These are phyloP conservation scores for Penicillium malachiteum DNA, from an alignment of 495 filamentous ascomycete genomes.

Conservation along the genomic window DNA sequence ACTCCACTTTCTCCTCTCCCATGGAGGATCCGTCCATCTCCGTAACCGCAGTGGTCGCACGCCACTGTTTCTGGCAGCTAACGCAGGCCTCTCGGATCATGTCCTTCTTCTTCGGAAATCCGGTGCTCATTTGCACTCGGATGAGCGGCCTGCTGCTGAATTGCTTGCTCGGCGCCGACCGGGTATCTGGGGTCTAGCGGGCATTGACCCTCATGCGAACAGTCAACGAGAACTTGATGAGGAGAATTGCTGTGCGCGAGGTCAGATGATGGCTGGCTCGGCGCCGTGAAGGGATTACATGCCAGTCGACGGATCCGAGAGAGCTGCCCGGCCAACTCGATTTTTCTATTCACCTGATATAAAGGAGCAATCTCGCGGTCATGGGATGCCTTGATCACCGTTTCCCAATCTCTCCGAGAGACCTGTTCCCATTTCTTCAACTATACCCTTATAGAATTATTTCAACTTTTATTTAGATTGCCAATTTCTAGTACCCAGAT, in stretches of 20 bases:
- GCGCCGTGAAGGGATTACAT: conserved; percentile 20
- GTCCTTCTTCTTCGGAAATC: conserved; percentile 65
- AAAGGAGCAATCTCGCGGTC: no score
- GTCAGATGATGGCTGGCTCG: conserved; percentile 34
- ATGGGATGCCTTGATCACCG: no score
- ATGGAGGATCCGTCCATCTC: conserved; percentile 83
- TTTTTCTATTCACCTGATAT: no score
- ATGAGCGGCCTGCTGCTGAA: conserved; percentile 54
- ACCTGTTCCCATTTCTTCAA: no score
- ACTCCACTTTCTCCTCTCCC: conserved; percentile 66
- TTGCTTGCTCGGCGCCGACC: conserved; percentile 44
- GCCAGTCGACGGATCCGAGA: no score
- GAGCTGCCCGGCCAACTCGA: no score
- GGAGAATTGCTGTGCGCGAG: conserved; percentile 9
- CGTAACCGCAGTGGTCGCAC: conserved; percentile 80
- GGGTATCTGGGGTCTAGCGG: conserved; percentile 48
- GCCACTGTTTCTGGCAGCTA: conserved; percentile 74
- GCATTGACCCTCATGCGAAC: conserved; percentile 39
- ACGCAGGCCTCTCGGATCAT: conserved; percentile 59
- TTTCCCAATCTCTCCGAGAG: no score
- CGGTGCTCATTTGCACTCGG: conserved; percentile 69
- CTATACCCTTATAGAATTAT: no score
- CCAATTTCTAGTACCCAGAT: no score
- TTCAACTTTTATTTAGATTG: no score
- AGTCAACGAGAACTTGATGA: conserved; percentile 38